These are phyloP conservation scores for Boeremia exigua DNA, from an alignment of 2,329 filamentous ascomycete species.

Conservation along the genomic window DNA sequence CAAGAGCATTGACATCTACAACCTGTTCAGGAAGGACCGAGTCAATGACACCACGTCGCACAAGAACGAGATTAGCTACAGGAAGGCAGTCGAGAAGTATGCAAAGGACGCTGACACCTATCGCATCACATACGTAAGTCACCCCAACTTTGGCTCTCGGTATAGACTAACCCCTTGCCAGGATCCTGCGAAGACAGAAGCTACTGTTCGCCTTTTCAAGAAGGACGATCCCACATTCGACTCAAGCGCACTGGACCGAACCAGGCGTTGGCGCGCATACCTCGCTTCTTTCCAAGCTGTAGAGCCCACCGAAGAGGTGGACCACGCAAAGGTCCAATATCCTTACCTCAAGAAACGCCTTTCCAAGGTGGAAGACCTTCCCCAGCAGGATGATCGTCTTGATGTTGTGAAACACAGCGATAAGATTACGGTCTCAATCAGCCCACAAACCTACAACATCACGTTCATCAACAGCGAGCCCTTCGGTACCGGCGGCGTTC, in stretches of 20 bases:
- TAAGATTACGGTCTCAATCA: constrained; percentile 53
- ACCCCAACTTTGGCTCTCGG: neutral
- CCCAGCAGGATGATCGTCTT: constrained; percentile 37
- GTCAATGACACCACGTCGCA: constrained; percentile 86
- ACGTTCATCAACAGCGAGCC: constrained; percentile 52
- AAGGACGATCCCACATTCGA: constrained; percentile 82
- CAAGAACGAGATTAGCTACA: constrained; percentile 85
- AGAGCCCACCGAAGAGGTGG: constrained; percentile 71
- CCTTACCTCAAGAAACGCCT: constrained; percentile 53
- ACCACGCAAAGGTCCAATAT: constrained; percentile 39
- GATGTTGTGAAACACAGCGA: constrained; percentile 47
- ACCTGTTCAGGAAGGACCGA: constrained; percentile 83
- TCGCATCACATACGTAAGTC: constrained; percentile 85
- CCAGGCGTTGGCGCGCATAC: constrained; percentile 88
- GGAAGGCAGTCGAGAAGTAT: constrained; percentile 90
- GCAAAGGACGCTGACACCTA: constrained; percentile 94
- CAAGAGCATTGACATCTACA: constrained; percentile 88
- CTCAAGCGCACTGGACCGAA: constrained; percentile 68
- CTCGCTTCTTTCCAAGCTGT: constrained; percentile 89
- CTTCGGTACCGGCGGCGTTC: constrained; percentile 40
- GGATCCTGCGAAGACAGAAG: constrained; percentile 70
- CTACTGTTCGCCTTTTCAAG: constrained; percentile 82
- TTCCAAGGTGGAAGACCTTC: constrained; percentile 42
- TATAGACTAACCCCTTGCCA: constrained; percentile 33
- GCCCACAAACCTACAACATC: constrained; percentile 51